Conservation (phyloP, 2,329 filamentous ascomycete species). For the Verticillium zaregamsianum region DNA sequence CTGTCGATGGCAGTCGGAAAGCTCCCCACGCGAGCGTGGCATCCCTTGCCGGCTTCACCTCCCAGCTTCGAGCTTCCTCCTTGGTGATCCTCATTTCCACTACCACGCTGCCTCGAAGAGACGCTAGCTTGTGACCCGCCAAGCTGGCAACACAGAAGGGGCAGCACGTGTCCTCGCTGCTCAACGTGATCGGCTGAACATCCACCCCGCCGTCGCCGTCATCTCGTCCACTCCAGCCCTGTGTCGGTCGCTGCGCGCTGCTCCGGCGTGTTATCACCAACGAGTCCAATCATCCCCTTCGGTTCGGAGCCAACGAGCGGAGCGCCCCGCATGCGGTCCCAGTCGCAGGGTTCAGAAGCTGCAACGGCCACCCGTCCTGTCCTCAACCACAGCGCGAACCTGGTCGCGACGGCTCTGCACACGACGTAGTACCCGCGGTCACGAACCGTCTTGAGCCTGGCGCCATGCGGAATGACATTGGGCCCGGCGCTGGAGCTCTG, state of each 20-base stretch:
- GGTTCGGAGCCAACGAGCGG: background rate
- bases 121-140: background rate
- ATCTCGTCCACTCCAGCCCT: background rate
- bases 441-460: background rate
- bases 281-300: background rate
- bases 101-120: background rate
- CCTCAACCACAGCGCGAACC: background rate
- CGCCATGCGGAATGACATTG: background rate
- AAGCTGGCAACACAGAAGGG: background rate
- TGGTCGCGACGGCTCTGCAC: background rate
- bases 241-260: background rate
- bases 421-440: background rate
- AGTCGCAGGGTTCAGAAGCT: background rate
- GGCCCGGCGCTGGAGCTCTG: background rate
- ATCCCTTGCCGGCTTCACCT: too few species aligned
- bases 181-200: background rate
- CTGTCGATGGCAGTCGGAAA: background rate
- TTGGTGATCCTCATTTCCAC: slow-evolving; percentile 1
- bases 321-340: background rate
- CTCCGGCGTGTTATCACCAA: background rate
- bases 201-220: background rate
- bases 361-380: background rate
- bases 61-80: background rate
- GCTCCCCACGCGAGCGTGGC: background rate
- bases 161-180: background rate